These are phyloP conservation scores for Heliosperma pusillum DNA, from an alignment of 148 eudicot species.

Conservation along the genomic window DNA sequence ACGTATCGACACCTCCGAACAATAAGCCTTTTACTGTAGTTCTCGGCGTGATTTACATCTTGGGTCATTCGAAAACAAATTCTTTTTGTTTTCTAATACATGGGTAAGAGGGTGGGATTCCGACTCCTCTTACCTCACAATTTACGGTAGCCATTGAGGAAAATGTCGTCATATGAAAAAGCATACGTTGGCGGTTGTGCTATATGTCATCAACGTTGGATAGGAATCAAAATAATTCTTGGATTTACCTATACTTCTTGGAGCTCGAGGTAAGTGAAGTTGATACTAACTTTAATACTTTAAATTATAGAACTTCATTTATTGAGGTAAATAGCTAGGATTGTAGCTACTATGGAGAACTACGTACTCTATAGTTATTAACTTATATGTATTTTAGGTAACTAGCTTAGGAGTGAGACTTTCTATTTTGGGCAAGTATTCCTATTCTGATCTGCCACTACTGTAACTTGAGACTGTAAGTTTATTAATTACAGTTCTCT, in stretches of 20 bases:
- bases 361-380: not conserved
- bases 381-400: not conserved
- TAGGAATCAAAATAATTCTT: constrained; percentile 8
- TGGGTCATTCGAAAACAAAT: no score
- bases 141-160: no score
- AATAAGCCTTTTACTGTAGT: no score
- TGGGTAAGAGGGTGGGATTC: no score
- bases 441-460: not conserved
- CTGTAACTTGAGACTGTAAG: constrained; percentile 10
- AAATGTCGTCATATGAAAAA: no score
- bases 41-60: no score
- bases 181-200: constrained; percentile 20
- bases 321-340: not conserved
- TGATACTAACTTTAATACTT: constrained; percentile 18
- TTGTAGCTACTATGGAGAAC: not conserved
- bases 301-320: not conserved
- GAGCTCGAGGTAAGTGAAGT: constrained; percentile 5
- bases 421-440: constrained; percentile 12
- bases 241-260: not conserved
- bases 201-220: not conserved
- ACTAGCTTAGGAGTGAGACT: not conserved
- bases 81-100: no score
- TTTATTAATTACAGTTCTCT: not conserved
- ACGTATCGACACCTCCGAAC: no score
- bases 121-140: no score